phyloP scores from a whole-genome alignment of 139 green algal genomes.

The Zygnema cylindricum region DNA sequence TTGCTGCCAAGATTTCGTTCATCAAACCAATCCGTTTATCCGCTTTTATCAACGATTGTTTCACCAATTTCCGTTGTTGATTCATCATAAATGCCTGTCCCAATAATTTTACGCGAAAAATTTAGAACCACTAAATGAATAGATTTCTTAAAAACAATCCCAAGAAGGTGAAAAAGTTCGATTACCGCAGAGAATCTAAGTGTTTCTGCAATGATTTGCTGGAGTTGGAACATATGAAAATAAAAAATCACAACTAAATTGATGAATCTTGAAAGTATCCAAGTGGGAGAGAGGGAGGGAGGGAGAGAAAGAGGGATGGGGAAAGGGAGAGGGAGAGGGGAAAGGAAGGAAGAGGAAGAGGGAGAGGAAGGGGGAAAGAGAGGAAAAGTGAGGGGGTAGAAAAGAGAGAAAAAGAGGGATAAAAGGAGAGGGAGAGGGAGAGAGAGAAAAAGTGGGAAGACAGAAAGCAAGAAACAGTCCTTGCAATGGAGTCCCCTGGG shows the following conservation, averaged over 20 bases:
- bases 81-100: conserved; percentile 57
- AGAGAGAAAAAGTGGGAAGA: not conserved
- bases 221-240: too few species aligned
- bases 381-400: not conserved
- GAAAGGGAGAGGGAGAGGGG: not conserved
- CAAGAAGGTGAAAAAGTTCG: too few species aligned
- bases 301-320: not conserved
- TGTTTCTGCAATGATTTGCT: too few species aligned
- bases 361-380: too few species aligned
- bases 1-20: conserved; percentile 54
- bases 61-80: conserved; percentile 27
- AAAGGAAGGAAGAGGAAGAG: not conserved
- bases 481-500: not conserved
- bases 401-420: too few species aligned
- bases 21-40: conserved; percentile 59
- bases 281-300: too few species aligned
- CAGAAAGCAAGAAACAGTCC: not conserved
- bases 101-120: too few species aligned
- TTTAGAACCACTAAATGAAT: too few species aligned
- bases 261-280: too few species aligned
- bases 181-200: too few species aligned
- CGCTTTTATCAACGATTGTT: conserved; percentile 16
- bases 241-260: too few species aligned
- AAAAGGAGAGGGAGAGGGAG: not conserved
- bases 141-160: too few species aligned